Percentiles rank a stretch among this genome's conserved stretches.
Evolutionary conservation across 2,329 filamentous ascomycete genomes (phyloP).

Genomic region (Colletotrichum liriopes): DNA sequence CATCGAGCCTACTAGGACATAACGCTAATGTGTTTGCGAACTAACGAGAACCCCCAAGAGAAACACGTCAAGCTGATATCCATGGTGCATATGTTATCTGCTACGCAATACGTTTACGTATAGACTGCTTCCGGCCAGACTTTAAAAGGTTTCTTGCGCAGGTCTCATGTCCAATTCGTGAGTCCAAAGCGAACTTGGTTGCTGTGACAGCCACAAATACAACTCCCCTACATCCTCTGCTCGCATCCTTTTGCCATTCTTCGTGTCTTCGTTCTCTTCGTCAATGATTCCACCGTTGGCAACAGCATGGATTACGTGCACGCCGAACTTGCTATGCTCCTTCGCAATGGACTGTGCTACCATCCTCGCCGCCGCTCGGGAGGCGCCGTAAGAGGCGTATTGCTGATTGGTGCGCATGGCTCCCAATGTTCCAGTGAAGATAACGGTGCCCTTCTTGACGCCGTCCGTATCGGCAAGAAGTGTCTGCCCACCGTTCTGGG

Average conservation of each 20-base stretch:
- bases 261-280: conserved; percentile 63
- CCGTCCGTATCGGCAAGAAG: conserved; percentile 59
- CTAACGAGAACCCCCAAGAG: too few species aligned
- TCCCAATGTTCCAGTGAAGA: conserved; percentile 71
- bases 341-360: conserved; percentile 69
- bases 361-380: conserved; percentile 66
- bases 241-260: conserved; percentile 69
- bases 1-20: too few species aligned
- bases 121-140: too few species aligned
- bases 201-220: conserved; percentile 61
- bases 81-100: background rate
- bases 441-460: conserved; percentile 70
- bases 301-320: conserved; percentile 73
- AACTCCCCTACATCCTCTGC: conserved; percentile 71
- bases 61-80: too few species aligned
- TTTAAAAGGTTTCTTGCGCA: conserved; percentile 40
- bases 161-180: conserved; percentile 42
- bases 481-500: conserved; percentile 63
- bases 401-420: conserved; percentile 68
- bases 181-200: conserved; percentile 42
- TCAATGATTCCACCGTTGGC: conserved; percentile 70
- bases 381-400: conserved; percentile 70
- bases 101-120: too few species aligned
- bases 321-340: conserved; percentile 69
- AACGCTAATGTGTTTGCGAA: too few species aligned